Base-by-base conservation (phyloP, 805 yeast species). In the Cyberlindnera bimundalis region DNA sequence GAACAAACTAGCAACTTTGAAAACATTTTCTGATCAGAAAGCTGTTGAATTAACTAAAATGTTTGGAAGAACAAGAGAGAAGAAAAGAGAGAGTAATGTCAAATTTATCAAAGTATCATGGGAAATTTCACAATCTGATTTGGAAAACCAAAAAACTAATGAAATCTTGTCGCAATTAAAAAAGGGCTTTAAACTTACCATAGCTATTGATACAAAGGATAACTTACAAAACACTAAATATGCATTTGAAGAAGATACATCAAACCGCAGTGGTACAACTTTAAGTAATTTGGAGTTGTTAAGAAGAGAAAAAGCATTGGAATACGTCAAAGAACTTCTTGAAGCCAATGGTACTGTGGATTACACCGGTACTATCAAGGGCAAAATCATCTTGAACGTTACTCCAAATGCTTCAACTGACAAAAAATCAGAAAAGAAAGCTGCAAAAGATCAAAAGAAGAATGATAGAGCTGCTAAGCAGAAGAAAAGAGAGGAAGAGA, bases 91-190 rank as follows among this genome's bases (percentile, higher is more conserved):
- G 13, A 43, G 50, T 0, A 66, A 67, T 24, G 46, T 67, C n/a
- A 78, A 78, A 48, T 60, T 68, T 24, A 59, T 79, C 25, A 70
- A 70, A 31, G 56, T 79, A 4, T 68, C 78, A 10, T 79, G 84
- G 84, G 70, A 72, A 34, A 78, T 78, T 16, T 70, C 72, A n/a
- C 57, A 62, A 25, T 68, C 71, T 30, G 84, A 79, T 56, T 60
- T 79, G 42, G 56, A 53, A 20, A 68, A 71, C 28, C 84, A 79
- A 45, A 79, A 79, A 52, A 61, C 62, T 12, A 65, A 67, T 39
- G 84, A 79, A 50, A 71, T 79, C 14, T 52, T 60, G 29, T 55
- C 60, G 3, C 69, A 74, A 15, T 47, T 76, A 43, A 60, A 63
- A 27, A 74, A 69, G 42, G 78, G 75, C 5, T 55, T 55, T 35